Conservation (phyloP, 2,329 filamentous ascomycete genomes). For the Pseudogymnoascus verrucosus region DNA sequence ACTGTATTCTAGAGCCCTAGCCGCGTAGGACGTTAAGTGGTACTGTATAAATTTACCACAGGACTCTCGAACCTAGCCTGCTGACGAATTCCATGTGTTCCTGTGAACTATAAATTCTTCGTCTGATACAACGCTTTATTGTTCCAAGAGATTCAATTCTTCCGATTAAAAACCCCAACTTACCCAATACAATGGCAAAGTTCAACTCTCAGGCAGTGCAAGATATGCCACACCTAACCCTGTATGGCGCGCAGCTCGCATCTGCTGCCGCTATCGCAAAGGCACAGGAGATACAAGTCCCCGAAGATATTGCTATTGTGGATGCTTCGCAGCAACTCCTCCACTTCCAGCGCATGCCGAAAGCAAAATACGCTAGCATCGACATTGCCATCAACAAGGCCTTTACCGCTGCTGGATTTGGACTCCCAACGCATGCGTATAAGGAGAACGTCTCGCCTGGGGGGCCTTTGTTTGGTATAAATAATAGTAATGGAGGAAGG, state of each 20-base stretch:
- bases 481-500: constrained; percentile 43
- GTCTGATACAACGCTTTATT: neutral
- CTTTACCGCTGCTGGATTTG: constrained; percentile 48
- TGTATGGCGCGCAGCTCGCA: constrained; percentile 22
- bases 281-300: constrained; percentile 19
- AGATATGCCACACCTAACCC: constrained; percentile 17
- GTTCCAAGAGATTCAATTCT: neutral
- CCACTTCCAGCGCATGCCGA: constrained; percentile 21
- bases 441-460: constrained; percentile 46
- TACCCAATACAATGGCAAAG: neutral
- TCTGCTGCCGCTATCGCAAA: constrained; percentile 20
- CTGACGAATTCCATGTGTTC: neutral
- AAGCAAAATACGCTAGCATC: constrained; percentile 21
- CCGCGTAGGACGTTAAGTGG: too few relatives aligned
- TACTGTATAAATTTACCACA: too few relatives aligned
- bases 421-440: constrained; percentile 42
- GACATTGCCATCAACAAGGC: constrained; percentile 34
- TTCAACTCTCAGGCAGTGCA: neutral
- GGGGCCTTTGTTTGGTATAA: constrained; percentile 42
- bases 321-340: constrained; percentile 23
- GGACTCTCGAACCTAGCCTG: too few relatives aligned
- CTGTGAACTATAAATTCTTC: neutral
- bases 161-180: neutral
- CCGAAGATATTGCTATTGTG: constrained; percentile 25
- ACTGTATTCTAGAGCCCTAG: too few relatives aligned